These are phyloP conservation scores for Scenedesmus sp. DNA, from an alignment of 163 green algal genomes.

Conservation along the genomic window DNA sequence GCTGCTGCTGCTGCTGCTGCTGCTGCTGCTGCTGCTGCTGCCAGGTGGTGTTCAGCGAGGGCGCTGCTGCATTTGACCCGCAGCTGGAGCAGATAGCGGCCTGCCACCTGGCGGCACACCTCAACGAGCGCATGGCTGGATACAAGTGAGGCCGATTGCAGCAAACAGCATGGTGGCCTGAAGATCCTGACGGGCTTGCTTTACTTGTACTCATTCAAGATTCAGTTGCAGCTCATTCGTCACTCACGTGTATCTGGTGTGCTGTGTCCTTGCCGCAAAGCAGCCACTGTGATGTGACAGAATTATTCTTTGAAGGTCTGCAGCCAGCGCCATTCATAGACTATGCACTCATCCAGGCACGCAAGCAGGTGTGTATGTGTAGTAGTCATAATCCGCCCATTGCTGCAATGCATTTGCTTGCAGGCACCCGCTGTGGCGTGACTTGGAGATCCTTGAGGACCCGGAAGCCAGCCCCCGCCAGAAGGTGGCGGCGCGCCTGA, in stretches of 20 bases:
- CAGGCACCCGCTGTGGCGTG: constrained; percentile 63
- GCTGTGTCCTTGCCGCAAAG: too few species aligned
- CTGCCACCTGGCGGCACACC: constrained; percentile 60
- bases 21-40: constrained; percentile 1
- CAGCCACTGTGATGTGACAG: too few species aligned
- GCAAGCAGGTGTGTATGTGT: too few species aligned
- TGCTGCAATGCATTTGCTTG: background rate
- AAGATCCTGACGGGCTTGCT: background rate
- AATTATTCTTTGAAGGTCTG: too few species aligned
- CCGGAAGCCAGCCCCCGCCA: constrained; percentile 62
- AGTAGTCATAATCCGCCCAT: too few species aligned
- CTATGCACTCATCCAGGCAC: too few species aligned
- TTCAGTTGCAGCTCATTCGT: background rate
- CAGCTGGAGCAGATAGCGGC: constrained; percentile 61
- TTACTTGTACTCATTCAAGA: background rate
- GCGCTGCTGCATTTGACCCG: constrained; percentile 26
- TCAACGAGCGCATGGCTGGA: constrained; percentile 62
- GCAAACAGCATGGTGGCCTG: background rate
- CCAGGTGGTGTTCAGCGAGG: constrained; percentile 38
- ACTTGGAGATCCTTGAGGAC: constrained; percentile 75
- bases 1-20: background rate
- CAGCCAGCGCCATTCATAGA: too few species aligned
- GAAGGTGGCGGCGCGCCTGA: constrained; percentile 80
- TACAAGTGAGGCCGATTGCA: constrained; percentile 49
- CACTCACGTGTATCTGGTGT: too few species aligned